These are phyloP conservation scores for Dalbergia cochinchinensis DNA, from an alignment of 306 rosid species.

Conservation along the genomic window DNA sequence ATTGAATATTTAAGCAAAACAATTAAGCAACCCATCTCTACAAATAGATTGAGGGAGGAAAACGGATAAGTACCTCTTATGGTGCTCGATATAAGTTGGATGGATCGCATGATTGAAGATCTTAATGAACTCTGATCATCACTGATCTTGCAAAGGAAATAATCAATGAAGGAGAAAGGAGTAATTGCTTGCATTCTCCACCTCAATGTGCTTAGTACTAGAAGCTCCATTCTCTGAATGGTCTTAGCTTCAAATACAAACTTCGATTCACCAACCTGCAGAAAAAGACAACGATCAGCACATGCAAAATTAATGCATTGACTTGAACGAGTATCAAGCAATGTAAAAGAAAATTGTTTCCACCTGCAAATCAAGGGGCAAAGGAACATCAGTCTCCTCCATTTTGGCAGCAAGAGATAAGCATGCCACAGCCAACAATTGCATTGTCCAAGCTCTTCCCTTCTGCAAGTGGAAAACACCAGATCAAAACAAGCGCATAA, in stretches of 20 bases:
- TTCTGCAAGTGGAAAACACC: slow-evolving; percentile 53
- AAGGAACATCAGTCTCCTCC: slow-evolving; percentile 87
- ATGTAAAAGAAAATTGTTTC: not conserved
- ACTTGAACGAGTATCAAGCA: slow-evolving; percentile 15
- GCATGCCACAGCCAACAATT: slow-evolving; percentile 89
- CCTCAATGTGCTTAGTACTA: slow-evolving; percentile 79
- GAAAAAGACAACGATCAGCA: slow-evolving; percentile 38
- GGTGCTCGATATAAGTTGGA: slow-evolving; percentile 66
- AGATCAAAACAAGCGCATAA: slow-evolving; percentile 47
- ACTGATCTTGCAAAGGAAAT: slow-evolving; percentile 73
- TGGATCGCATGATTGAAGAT: slow-evolving; percentile 57
- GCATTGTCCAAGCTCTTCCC: slow-evolving; percentile 92
- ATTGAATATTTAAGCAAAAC: slow-evolving; percentile 7
- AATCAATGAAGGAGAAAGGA: slow-evolving; percentile 86
- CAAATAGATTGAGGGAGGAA: slow-evolving; percentile 13
- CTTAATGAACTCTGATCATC: slow-evolving; percentile 57
- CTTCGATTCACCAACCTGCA: slow-evolving; percentile 82
- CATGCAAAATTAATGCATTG: slow-evolving; percentile 33
- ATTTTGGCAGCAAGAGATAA: slow-evolving; percentile 89
- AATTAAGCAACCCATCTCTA: slow-evolving; percentile 25
- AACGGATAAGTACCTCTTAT: slow-evolving; percentile 56
- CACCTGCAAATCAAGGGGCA: slow-evolving; percentile 85
- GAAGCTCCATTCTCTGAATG: slow-evolving; percentile 93
- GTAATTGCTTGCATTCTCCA: slow-evolving; percentile 97
- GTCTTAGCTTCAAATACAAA: slow-evolving; percentile 90